These are phyloP conservation scores for Diaporthe sp. DNA, from an alignment of 2,329 filamentous ascomycete genomes.

Conservation along the genomic window DNA sequence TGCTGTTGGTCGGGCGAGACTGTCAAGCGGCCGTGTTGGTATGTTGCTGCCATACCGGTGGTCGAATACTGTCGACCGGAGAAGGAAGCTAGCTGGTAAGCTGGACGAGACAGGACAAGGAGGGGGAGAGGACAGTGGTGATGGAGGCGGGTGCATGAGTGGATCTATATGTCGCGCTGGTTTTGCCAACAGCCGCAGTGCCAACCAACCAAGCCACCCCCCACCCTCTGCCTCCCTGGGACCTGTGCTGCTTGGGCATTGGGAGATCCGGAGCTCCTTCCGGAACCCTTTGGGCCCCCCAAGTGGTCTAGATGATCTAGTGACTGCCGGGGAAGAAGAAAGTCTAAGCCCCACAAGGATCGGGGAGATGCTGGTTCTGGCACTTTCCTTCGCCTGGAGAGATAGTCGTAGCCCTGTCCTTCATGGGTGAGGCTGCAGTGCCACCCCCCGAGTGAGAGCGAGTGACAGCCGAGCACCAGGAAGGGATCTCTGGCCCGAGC, in stretches of 20 bases:
- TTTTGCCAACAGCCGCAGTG: conserved; percentile 19
- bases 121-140: background rate
- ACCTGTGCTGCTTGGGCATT: background rate
- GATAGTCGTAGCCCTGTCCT: conserved; percentile 8
- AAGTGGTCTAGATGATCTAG: background rate
- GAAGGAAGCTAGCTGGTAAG: background rate
- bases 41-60: background rate
- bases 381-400: conserved; percentile 12
- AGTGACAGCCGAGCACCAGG: background rate
- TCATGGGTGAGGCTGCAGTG: conserved; percentile 1
- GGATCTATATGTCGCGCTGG: conserved; percentile 22
- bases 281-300: background rate
- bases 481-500: conserved; percentile 27
- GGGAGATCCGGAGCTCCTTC: background rate
- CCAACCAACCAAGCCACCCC: background rate
- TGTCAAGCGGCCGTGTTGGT: background rate
- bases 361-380: conserved; percentile 27
- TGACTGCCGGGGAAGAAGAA: background rate
- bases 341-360: conserved; percentile 24
- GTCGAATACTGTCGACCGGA: background rate
- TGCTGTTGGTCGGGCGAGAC: background rate
- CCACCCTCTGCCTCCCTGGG: background rate
- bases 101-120: background rate
- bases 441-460: background rate
- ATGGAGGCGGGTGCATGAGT: conserved; percentile 13